phyloP scores from a whole-genome alignment of 768 basidiomycete species.

The Pleurotus ostreatus region DNA sequence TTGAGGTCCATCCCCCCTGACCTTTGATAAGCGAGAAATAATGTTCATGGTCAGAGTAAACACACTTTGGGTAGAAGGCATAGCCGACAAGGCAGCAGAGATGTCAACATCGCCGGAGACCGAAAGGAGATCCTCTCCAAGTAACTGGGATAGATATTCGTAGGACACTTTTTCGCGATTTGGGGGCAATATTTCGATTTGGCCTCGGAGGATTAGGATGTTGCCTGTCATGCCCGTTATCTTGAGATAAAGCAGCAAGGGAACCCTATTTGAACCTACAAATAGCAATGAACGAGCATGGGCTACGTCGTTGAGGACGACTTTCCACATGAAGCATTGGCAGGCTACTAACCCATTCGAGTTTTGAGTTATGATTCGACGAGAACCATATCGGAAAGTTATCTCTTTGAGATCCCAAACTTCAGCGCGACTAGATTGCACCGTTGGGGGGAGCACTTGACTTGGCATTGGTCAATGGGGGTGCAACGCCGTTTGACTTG shows the following conservation, averaged over 20 bases:
- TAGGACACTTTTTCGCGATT: slow-evolving; percentile 74
- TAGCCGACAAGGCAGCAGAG: slow-evolving; percentile 67
- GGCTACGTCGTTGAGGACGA: slow-evolving; percentile 38
- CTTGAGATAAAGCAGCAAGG: not conserved
- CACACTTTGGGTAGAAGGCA: slow-evolving; percentile 77
- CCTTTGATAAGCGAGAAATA: not conserved
- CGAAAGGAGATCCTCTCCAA: slow-evolving; percentile 77
- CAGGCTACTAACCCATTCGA: slow-evolving; percentile 65
- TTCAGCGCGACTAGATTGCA: slow-evolving; percentile 30
- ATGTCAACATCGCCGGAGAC: slow-evolving; percentile 53
- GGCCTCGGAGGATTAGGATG: slow-evolving; percentile 80
- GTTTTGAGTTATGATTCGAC: slow-evolving; percentile 70
- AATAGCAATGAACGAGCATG: slow-evolving; percentile 89
- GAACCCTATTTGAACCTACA: slow-evolving; percentile 43
- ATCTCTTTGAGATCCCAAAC: slow-evolving; percentile 80
- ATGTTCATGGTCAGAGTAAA: slow-evolving; percentile 4
- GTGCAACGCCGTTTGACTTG: too few species aligned
- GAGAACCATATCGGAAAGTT: slow-evolving; percentile 35
- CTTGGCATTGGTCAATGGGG: too few species aligned
- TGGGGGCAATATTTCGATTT: slow-evolving; percentile 68
- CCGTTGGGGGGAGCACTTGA: too few species aligned
- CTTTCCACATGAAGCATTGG: not conserved
- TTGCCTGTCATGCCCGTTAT: slow-evolving; percentile 51
- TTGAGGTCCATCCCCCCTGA: slow-evolving; percentile 88
- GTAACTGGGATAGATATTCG: slow-evolving; percentile 76